These are phyloP conservation scores for Trichophyton benhamiae DNA, from an alignment of 2,329 filamentous ascomycete species.

Conservation along the genomic window DNA sequence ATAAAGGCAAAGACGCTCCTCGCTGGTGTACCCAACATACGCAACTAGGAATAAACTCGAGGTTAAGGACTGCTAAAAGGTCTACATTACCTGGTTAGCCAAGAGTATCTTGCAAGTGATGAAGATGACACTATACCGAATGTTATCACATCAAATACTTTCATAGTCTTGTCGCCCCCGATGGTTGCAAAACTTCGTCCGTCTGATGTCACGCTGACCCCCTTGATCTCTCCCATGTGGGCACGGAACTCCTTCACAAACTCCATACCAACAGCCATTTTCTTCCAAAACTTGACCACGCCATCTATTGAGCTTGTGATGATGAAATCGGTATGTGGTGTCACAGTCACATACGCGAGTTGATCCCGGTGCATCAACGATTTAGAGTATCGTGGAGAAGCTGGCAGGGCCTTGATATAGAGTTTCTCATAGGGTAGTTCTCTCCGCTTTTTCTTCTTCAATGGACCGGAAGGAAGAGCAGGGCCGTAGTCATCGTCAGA, in stretches of 20 bases:
- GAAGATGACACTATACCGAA: slow-evolving; percentile 44
- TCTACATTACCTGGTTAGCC: slow-evolving; percentile 36
- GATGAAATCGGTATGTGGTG: slow-evolving; percentile 83
- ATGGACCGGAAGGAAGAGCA: slow-evolving; percentile 67
- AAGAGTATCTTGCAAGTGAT: neutral
- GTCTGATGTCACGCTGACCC: slow-evolving; percentile 75
- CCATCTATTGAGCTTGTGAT: slow-evolving; percentile 90
- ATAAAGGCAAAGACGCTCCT: slow-evolving; percentile 72
- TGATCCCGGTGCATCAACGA: slow-evolving; percentile 99
- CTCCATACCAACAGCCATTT: slow-evolving; percentile 76
- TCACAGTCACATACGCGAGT: slow-evolving; percentile 74
- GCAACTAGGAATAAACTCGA: slow-evolving; percentile 62
- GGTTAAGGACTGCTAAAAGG: slow-evolving; percentile 65
- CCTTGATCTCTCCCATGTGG: slow-evolving; percentile 71
- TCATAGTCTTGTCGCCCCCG: slow-evolving; percentile 43
- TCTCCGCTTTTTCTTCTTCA: slow-evolving; percentile 72
- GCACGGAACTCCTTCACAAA: slow-evolving; percentile 98
- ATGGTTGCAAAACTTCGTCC: slow-evolving; percentile 88
- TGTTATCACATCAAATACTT: slow-evolving; percentile 57
- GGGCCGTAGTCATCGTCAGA: slow-evolving; percentile 91
- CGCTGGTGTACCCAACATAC: slow-evolving; percentile 86
- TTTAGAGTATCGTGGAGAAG: slow-evolving; percentile 72
- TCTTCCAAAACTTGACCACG: slow-evolving; percentile 99
- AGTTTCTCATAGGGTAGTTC: slow-evolving; percentile 90
- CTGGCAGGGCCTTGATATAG: slow-evolving; percentile 79